Percentiles rank a stretch among this genome's conserved stretches.
phyloP scores from a whole-genome alignment of 345 rosid species.

The Diplotaxis tenuifolia region DNA sequence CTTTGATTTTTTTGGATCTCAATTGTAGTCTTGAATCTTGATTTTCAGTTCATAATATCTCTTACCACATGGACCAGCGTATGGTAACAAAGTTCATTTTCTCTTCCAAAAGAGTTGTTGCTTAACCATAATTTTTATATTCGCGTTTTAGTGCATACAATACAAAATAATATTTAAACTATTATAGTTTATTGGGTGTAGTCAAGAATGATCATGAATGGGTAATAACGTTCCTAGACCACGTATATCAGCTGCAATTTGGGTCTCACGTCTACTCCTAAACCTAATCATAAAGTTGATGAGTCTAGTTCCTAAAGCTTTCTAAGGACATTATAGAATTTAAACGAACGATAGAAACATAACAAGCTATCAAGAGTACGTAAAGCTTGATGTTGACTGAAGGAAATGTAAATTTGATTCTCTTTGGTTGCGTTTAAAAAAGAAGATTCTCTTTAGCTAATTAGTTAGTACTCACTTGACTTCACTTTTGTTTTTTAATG shows the following conservation, averaged over 20 bases:
- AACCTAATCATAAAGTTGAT: background rate
- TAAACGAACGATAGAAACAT: background rate
- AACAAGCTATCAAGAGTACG: background rate
- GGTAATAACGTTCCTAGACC: background rate
- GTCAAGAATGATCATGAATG: background rate
- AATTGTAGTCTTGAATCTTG: background rate
- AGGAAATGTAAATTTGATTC: slow-evolving; percentile 8
- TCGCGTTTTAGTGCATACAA: background rate
- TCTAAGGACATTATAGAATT: background rate
- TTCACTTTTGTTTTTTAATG: background rate
- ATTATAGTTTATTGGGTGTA: background rate
- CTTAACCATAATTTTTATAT: background rate
- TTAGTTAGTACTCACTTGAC: background rate
- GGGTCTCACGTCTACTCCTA: slow-evolving; percentile 9
- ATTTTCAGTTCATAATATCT: background rate
- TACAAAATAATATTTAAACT: background rate
- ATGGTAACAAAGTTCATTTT: background rate
- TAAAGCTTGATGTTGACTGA: background rate
- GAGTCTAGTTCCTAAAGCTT: background rate
- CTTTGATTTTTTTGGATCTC: background rate
- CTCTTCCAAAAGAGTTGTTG: background rate
- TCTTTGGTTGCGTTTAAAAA: no score
- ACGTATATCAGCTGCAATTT: background rate
- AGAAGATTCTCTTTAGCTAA: background rate
- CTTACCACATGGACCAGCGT: background rate